phyloP scores from a whole-genome alignment of 305 asterid species.

The Salvia sclarea region DNA sequence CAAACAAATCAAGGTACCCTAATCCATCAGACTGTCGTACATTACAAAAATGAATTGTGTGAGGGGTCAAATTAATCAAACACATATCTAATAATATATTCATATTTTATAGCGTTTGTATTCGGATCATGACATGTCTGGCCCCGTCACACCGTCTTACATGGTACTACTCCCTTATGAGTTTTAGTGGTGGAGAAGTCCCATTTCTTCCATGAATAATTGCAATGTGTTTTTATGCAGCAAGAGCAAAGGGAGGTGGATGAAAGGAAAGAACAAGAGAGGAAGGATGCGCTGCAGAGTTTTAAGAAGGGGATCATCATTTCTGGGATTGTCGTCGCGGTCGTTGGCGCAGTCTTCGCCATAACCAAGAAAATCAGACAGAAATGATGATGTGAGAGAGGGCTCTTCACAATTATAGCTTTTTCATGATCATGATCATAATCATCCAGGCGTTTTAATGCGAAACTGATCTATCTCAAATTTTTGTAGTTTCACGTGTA shows the following conservation, averaged over 20 bases:
- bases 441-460: not conserved
- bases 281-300: constrained; percentile 39
- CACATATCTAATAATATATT: too few species aligned
- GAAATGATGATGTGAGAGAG: constrained; percentile 28
- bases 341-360: constrained; percentile 52
- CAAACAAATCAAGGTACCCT: constrained; percentile 48
- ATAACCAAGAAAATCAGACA: constrained; percentile 46
- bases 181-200: too few species aligned
- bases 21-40: not conserved
- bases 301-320: constrained; percentile 43
- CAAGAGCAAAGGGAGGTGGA: constrained; percentile 30
- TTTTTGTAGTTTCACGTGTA: constrained; percentile 12
- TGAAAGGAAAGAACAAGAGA: constrained; percentile 33
- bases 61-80: not conserved
- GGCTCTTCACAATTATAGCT: not conserved
- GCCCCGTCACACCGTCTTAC: too few species aligned
- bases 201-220: too few species aligned
- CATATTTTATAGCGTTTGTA: too few species aligned
- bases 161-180: too few species aligned
- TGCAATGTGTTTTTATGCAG: not conserved
- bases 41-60: too few species aligned
- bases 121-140: too few species aligned
- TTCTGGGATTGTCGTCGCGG: constrained; percentile 50
- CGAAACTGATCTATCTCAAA: not conserved
- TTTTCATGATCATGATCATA: not conserved